Conservation (phyloP, 2,329 filamentous ascomycete genomes). For the Apiospora malaysiana region DNA sequence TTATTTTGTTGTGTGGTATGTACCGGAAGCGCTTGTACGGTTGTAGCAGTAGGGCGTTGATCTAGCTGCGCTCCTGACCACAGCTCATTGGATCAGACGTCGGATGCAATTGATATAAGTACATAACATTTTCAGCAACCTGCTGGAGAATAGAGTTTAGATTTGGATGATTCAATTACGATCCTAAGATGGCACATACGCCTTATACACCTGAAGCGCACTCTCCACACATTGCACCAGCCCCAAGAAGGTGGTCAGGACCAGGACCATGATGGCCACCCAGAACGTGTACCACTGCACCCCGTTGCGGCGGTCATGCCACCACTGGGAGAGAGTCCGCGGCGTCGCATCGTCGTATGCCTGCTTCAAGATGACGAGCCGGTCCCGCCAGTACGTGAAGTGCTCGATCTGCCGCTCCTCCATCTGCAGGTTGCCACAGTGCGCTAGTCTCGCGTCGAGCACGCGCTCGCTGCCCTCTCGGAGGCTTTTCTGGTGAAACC, state of each 20-base stretch:
- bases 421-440: neutral
- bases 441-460: neutral
- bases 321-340: neutral
- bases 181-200: neutral
- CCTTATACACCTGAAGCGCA: conserved; percentile 6
- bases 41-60: no score
- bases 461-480: neutral
- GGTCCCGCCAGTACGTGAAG: neutral
- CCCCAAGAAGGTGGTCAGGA: neutral
- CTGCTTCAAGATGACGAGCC: neutral
- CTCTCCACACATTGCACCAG: neutral
- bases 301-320: neutral
- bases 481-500: neutral
- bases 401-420: conserved; percentile 5
- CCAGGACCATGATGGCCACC: neutral
- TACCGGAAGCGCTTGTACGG: no score
- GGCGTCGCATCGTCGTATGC: conserved; percentile 1
- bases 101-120: no score
- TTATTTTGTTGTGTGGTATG: no score
- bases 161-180: no score
- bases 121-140: no score
- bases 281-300: conserved; percentile 12
- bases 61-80: no score
- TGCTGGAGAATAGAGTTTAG: no score
- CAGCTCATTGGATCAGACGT: no score